A percentile compares a stretch with the other conserved stretches of the same genome.
Conservation (phyloP, 345 rosid species). For the Sonneratia alba region DNA sequence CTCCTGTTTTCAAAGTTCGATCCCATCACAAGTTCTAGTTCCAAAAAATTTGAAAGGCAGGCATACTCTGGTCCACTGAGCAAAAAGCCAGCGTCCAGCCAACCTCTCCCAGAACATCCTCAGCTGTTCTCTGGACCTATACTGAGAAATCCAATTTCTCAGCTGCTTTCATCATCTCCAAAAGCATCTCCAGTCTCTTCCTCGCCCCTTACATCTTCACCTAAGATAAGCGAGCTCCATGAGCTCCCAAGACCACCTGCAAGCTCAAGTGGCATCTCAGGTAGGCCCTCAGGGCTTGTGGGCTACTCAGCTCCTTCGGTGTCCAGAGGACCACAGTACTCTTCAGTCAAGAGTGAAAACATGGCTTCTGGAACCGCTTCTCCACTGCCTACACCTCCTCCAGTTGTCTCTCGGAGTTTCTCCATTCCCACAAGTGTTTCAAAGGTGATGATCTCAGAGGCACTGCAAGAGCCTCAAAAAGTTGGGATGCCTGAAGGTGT, state of each 20-base stretch:
- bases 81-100: constrained; percentile 40
- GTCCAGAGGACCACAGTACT: constrained; percentile 35
- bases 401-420: constrained; percentile 59
- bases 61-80: constrained; percentile 73
- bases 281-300: constrained; percentile 28
- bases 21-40: constrained; percentile 22
- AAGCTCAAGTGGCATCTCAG: constrained; percentile 26
- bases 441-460: constrained; percentile 31
- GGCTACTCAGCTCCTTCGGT: constrained; percentile 78
- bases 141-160: constrained; percentile 40
- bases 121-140: constrained; percentile 64
- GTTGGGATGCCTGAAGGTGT: constrained; percentile 29
- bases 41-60: constrained; percentile 50
- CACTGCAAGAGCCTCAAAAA: constrained; percentile 22
- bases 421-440: constrained; percentile 70
- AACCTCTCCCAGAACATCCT: constrained; percentile 34
- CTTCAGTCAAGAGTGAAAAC: constrained; percentile 29
- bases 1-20: constrained; percentile 37
- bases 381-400: constrained; percentile 75
- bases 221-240: constrained; percentile 90
- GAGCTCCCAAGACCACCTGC: constrained; percentile 96
- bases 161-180: constrained; percentile 41
- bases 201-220: constrained; percentile 67
- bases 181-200: constrained; percentile 55
- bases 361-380: constrained; percentile 32